These are phyloP conservation scores for Pelargonium exstipulatum DNA, from an alignment of 441 rosid species.

Conservation along the genomic window DNA sequence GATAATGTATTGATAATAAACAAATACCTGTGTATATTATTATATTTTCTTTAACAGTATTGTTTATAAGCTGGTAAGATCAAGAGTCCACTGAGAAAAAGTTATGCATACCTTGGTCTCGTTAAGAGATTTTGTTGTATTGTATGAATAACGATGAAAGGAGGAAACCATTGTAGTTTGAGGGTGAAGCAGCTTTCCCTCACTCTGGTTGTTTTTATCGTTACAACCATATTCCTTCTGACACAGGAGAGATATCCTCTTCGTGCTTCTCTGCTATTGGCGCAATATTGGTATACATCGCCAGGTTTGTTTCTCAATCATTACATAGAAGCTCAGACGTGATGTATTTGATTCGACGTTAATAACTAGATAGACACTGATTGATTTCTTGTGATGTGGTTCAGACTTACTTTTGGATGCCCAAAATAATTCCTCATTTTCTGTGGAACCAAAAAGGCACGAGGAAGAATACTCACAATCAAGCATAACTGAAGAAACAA, in stretches of 20 bases:
- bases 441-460: no score
- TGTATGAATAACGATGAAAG: neutral
- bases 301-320: constrained; percentile 1
- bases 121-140: neutral
- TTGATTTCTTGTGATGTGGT: no score
- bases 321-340: neutral
- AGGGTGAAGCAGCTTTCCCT: neutral
- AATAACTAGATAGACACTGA: no score
- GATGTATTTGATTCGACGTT: no score
- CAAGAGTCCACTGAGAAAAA: neutral
- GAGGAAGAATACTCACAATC: no score
- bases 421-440: no score
- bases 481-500: no score
- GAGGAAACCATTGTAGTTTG: constrained; percentile 3
- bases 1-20: no score
- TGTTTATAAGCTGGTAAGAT: no score
- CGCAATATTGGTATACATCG: neutral
- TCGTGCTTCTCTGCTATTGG: neutral
- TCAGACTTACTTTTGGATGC: no score
- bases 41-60: no score
- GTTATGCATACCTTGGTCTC: neutral
- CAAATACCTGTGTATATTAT: no score
- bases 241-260: constrained; percentile 1
- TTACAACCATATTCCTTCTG: neutral
- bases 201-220: neutral